Conservation (phyloP, 148 eudicot species). For the Cornus controversa region DNA sequence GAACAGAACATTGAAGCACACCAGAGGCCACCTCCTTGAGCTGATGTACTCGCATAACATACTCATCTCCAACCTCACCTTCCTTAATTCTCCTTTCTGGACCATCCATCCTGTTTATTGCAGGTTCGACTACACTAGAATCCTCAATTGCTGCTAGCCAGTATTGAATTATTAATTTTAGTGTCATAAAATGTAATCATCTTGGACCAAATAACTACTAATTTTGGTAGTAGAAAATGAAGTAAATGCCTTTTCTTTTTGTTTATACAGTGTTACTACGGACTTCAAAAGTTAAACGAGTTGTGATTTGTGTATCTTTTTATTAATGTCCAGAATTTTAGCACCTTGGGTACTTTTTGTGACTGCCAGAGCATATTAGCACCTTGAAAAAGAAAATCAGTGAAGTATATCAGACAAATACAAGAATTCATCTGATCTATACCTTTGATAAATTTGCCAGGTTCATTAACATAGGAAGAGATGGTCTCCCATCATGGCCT, state of each 20-base stretch:
- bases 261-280: background rate
- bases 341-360: background rate
- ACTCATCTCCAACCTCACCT: constrained; percentile 86
- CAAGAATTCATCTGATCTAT: background rate
- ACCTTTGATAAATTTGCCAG: background rate
- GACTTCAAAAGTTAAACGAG: background rate
- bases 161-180: background rate
- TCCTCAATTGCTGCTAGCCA: background rate
- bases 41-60: constrained; percentile 77
- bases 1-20: constrained; percentile 88
- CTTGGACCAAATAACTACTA: background rate
- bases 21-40: constrained; percentile 96
- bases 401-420: background rate
- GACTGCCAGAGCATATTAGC: background rate
- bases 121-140: constrained; percentile 48
- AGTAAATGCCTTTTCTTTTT: background rate
- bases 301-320: background rate
- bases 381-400: background rate
- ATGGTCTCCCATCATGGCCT: background rate
- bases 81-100: constrained; percentile 95
- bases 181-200: background rate
- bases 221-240: background rate
- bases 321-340: background rate
- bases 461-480: background rate
- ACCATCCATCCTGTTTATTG: constrained; percentile 96